These are phyloP conservation scores for Didymella keratinophila DNA, from an alignment of 2,329 filamentous ascomycete genomes.

Conservation along the genomic window DNA sequence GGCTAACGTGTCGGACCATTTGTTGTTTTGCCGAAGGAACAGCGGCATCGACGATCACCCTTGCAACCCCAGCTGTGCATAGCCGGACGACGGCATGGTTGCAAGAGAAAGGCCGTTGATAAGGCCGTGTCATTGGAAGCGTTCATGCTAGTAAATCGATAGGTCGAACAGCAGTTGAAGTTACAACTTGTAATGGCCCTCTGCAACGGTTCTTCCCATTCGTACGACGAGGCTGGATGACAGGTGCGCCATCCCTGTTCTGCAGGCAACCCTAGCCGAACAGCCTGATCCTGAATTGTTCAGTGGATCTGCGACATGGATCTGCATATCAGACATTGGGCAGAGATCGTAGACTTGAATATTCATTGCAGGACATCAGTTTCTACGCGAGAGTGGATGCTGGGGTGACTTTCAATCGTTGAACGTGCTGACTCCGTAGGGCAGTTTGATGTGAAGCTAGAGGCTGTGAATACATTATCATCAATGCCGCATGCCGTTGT, in stretches of 20 bases:
- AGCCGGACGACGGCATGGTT: not conserved
- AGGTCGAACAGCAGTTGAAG: not conserved
- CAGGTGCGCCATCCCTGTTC: slow-evolving; percentile 9
- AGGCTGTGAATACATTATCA: not conserved
- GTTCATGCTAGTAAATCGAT: not conserved
- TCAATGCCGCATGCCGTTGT: not conserved
- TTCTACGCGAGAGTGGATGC: not conserved
- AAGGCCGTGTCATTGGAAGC: not conserved
- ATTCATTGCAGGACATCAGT: not conserved
- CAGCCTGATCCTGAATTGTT: slow-evolving; percentile 13
- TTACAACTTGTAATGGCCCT: not conserved
- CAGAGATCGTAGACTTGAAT: slow-evolving; percentile 1
- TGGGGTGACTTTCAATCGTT: not conserved
- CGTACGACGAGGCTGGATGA: slow-evolving; percentile 10
- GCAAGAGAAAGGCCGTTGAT: not conserved
- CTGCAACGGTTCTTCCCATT: not conserved
- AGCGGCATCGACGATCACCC: slow-evolving; percentile 9
- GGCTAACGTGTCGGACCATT: not conserved
- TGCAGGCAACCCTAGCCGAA: slow-evolving; percentile 18
- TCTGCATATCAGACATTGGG: slow-evolving; percentile 15
- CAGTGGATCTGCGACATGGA: slow-evolving; percentile 19
- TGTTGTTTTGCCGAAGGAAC: slow-evolving; percentile 11
- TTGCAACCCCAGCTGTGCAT: slow-evolving; percentile 2
- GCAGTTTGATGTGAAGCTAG: not conserved
- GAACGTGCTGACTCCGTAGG: not conserved